Evolutionary conservation across 2,329 filamentous ascomycete genomes (phyloP).

Genomic region (Curvularia sp.): DNA sequence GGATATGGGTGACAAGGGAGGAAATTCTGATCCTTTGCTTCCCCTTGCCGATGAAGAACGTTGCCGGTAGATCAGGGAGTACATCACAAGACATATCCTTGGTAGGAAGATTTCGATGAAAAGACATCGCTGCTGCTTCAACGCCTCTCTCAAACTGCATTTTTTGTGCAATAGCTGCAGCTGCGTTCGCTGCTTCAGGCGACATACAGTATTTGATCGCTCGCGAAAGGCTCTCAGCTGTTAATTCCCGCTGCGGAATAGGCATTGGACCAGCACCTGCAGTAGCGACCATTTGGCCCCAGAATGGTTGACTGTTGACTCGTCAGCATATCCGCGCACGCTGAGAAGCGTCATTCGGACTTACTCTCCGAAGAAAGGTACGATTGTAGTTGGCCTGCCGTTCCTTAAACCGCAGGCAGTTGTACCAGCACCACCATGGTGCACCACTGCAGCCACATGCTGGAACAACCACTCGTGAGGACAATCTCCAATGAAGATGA

Average conservation of each 20-base stretch:
- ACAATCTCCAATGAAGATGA: slow-evolving; percentile 69
- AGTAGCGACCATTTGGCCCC: slow-evolving; percentile 39
- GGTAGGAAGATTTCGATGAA: slow-evolving; percentile 56
- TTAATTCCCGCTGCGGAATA: slow-evolving; percentile 28
- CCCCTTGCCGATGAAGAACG: neutral
- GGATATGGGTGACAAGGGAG: neutral
- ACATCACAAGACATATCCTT: neutral
- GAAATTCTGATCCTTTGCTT: neutral
- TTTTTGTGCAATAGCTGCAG: slow-evolving; percentile 49
- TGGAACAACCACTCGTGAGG: slow-evolving; percentile 89
- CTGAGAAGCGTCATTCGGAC: slow-evolving; percentile 29
- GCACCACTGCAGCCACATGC: slow-evolving; percentile 77
- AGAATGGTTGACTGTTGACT: slow-evolving; percentile 25
- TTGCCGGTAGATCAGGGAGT: neutral
- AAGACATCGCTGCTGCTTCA: slow-evolving; percentile 52
- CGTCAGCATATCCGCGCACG: neutral
- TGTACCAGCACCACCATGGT: slow-evolving; percentile 87
- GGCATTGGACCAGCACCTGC: slow-evolving; percentile 41
- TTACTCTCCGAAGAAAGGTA: slow-evolving; percentile 74
- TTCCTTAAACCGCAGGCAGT: slow-evolving; percentile 79
- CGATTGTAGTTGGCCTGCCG: slow-evolving; percentile 78
- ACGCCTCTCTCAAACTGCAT: slow-evolving; percentile 55
- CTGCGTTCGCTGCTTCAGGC: slow-evolving; percentile 47
- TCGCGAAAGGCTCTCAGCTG: slow-evolving; percentile 45
- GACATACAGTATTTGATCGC: slow-evolving; percentile 51